Percentiles rank a stretch among this genome's conserved stretches.
phyloP scores from a whole-genome alignment of 352 stramenopile genomes.

The Thraustotheca clavata region DNA sequence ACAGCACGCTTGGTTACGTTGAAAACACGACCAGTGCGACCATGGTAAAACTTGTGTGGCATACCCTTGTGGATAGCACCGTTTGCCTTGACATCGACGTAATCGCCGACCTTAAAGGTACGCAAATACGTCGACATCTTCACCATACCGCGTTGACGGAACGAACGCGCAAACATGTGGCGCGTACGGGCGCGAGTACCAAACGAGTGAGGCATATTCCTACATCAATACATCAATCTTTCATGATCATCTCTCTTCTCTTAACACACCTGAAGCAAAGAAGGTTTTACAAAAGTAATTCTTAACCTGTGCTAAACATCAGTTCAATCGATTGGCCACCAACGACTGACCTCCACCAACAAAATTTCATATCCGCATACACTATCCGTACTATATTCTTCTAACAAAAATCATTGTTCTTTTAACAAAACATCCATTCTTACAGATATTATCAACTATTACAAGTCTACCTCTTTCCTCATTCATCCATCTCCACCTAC shows the following conservation, averaged over 20 bases:
- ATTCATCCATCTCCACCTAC: too few species aligned
- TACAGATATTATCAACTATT: too few species aligned
- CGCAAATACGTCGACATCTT: slow-evolving; percentile 96
- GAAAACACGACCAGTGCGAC: slow-evolving; percentile 98
- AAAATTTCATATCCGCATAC: slow-evolving; percentile 9
- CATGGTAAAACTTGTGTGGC: slow-evolving; percentile 99
- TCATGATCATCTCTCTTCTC: neutral
- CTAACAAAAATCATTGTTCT: neutral
- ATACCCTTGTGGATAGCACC: slow-evolving; percentile 99
- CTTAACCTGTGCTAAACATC: too few species aligned
- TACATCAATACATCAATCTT: neutral
- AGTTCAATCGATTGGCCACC: slow-evolving; percentile 11
- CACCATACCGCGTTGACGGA: slow-evolving; percentile 94
- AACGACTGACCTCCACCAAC: slow-evolving; percentile 19
- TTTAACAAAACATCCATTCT: neutral
- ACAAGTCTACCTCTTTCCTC: too few species aligned
- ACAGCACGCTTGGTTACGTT: slow-evolving; percentile 99
- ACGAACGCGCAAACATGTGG: slow-evolving; percentile 99
- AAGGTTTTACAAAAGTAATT: slow-evolving; percentile 25
- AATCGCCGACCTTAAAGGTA: slow-evolving; percentile 99
- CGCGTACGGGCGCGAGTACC: slow-evolving; percentile 98
- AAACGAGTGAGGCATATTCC: slow-evolving; percentile 97
- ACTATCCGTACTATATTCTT: neutral
- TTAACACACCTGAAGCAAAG: slow-evolving; percentile 20
- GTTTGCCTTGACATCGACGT: slow-evolving; percentile 99